These are phyloP conservation scores for Haematococcus lacustris DNA, from an alignment of 139 green algal species.

Conservation along the genomic window DNA sequence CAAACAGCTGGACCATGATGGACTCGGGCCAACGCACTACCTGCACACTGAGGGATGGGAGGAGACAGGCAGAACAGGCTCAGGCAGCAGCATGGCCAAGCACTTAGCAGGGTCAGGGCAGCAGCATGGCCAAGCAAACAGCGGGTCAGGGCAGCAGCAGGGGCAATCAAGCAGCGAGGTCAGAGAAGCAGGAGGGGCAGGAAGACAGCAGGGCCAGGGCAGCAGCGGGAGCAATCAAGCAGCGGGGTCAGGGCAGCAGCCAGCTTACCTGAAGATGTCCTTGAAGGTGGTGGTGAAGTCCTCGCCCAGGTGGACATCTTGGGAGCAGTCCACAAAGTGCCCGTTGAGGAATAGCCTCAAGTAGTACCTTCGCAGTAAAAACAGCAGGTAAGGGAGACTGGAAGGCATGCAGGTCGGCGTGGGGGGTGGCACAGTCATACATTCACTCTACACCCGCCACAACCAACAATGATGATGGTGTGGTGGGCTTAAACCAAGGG, in stretches of 20 bases:
- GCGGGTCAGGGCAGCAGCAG: too few relatives aligned
- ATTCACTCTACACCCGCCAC: not conserved
- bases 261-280: constrained; percentile 47
- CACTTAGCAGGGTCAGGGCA: too few relatives aligned
- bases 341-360: constrained; percentile 40
- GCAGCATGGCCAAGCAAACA: too few relatives aligned
- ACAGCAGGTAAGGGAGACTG: not conserved
- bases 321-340: constrained; percentile 26
- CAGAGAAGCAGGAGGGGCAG: too few relatives aligned
- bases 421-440: not conserved
- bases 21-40: constrained; percentile 40
- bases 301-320: constrained; percentile 18
- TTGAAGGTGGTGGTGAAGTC: constrained; percentile 42
- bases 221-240: too few relatives aligned
- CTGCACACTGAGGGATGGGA: constrained; percentile 15
- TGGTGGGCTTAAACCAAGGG: not conserved
- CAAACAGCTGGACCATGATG: constrained; percentile 37
- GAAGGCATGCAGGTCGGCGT: not conserved
- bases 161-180: too few relatives aligned
- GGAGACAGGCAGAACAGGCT: too few relatives aligned
- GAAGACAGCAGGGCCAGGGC: too few relatives aligned
- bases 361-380: constrained; percentile 25
- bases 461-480: not conserved
- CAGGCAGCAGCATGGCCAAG: too few relatives aligned
- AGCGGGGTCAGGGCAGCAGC: too few relatives aligned